A percentile compares a stretch with the other conserved stretches of the same genome.
phyloP scores from a whole-genome alignment of 2,329 filamentous ascomycete genomes.

The Fusarium burgessii region DNA sequence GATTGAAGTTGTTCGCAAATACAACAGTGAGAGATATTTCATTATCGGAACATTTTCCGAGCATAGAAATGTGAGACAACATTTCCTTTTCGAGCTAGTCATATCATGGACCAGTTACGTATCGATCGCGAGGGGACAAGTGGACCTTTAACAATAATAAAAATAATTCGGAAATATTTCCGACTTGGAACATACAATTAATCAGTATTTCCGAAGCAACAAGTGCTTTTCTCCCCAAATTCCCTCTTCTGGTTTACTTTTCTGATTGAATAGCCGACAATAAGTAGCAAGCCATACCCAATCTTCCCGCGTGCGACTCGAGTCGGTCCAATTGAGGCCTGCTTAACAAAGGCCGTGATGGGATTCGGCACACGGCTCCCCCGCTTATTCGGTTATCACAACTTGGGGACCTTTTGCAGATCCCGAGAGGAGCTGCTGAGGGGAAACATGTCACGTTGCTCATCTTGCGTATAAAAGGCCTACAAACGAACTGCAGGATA shows the following conservation, averaged over 20 bases:
- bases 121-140: not conserved
- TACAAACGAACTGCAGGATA: not conserved
- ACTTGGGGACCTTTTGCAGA: conserved; percentile 6
- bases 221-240: not conserved
- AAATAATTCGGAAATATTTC: not conserved
- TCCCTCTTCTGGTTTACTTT: not conserved
- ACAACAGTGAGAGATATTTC: not conserved
- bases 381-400: conserved; percentile 23
- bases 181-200: not conserved
- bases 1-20: too few relatives aligned
- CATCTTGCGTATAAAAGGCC: conserved; percentile 10
- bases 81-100: not conserved
- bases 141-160: not conserved
- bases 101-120: not conserved
- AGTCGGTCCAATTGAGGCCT: conserved; percentile 7
- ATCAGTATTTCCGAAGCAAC: not conserved
- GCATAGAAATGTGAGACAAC: not conserved
- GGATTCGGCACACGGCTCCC: conserved; percentile 21
- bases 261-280: not conserved
- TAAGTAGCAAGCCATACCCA: conserved; percentile 3
- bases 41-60: not conserved
- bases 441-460: conserved; percentile 14
- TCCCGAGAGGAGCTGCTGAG: conserved; percentile 3
- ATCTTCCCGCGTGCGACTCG: not conserved
- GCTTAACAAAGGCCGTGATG: conserved; percentile 3